phyloP scores from a whole-genome alignment of 129 eudicot genomes.

The Cynara cardunculus region DNA sequence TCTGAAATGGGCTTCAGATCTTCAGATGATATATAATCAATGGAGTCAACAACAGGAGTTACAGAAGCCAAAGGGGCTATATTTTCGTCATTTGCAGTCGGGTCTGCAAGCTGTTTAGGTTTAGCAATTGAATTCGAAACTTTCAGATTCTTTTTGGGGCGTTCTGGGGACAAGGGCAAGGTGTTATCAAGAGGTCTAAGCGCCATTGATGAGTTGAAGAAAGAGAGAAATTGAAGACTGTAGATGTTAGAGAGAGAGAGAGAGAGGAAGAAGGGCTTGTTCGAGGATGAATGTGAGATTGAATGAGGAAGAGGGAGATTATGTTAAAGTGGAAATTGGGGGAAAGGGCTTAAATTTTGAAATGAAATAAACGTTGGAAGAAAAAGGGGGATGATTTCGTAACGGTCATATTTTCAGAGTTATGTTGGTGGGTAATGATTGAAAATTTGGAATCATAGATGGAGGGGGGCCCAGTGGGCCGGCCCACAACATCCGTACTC shows the following conservation, averaged over 20 bases:
- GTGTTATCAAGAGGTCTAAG: constrained; percentile 75
- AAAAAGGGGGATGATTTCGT: constrained; percentile 10
- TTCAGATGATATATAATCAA: constrained; percentile 76
- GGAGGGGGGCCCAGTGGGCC: not conserved
- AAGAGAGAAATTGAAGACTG: constrained; percentile 4
- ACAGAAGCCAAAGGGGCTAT: constrained; percentile 40
- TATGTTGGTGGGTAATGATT: not conserved
- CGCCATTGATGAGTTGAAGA: constrained; percentile 42
- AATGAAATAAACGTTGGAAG: constrained; percentile 12
- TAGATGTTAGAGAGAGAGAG: not conserved
- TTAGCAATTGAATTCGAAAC: constrained; percentile 20
- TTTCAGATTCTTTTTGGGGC: constrained; percentile 64
- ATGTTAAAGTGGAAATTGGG: constrained; percentile 6
- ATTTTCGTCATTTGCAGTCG: constrained; percentile 53
- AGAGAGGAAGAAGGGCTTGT: not conserved
- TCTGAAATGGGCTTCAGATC: constrained; percentile 55
- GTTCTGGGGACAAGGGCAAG: constrained; percentile 45
- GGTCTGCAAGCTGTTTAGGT: constrained; percentile 24
- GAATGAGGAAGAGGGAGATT: constrained; percentile 10
- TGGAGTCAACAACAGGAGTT: constrained; percentile 33
- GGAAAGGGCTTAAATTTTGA: constrained; percentile 39
- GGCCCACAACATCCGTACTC: not conserved
- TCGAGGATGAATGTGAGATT: not conserved
- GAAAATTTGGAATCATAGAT: not conserved
- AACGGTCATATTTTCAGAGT: constrained; percentile 44